Conservation (phyloP, 768 basidiomycete genomes). For the Amanita rubescens region DNA sequence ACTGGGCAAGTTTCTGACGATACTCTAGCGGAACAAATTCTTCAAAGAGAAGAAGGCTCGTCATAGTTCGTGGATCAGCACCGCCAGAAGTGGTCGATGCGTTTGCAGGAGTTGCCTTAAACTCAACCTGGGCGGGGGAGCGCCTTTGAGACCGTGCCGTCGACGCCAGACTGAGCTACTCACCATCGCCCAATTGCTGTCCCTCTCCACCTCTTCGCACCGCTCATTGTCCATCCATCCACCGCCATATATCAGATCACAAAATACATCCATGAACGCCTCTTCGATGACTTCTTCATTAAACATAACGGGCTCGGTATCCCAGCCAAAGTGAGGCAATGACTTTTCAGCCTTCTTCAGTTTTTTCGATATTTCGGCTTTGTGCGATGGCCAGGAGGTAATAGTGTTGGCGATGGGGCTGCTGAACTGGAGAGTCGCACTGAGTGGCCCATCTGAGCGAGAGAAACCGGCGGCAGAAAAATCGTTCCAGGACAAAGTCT, state of each 20-base stretch:
- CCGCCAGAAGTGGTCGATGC: slow-evolving; percentile 27
- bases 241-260: slow-evolving; percentile 71
- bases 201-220: slow-evolving; percentile 68
- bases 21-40: slow-evolving; percentile 92
- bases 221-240: slow-evolving; percentile 80
- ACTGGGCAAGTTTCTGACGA: slow-evolving; percentile 61
- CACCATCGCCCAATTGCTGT: slow-evolving; percentile 92
- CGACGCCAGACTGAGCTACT: slow-evolving; percentile 21
- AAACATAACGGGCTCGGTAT: slow-evolving; percentile 77
- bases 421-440: slow-evolving; percentile 78
- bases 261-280: slow-evolving; percentile 82
- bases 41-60: slow-evolving; percentile 78
- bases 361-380: slow-evolving; percentile 66
- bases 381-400: slow-evolving; percentile 66
- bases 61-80: slow-evolving; percentile 63
- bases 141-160: neutral
- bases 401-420: slow-evolving; percentile 41
- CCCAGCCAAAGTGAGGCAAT: slow-evolving; percentile 87
- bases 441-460: slow-evolving; percentile 68
- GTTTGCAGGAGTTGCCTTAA: slow-evolving; percentile 60
- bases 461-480: slow-evolving; percentile 82
- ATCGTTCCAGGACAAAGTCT: slow-evolving; percentile 86
- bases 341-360: slow-evolving; percentile 79
- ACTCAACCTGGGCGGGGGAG: slow-evolving; percentile 58
- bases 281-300: slow-evolving; percentile 82